Percentiles rank a stretch among this genome's conserved stretches.
phyloP scores from a whole-genome alignment of 2,329 filamentous ascomycete species.

The Neofusicoccum sp. region DNA sequence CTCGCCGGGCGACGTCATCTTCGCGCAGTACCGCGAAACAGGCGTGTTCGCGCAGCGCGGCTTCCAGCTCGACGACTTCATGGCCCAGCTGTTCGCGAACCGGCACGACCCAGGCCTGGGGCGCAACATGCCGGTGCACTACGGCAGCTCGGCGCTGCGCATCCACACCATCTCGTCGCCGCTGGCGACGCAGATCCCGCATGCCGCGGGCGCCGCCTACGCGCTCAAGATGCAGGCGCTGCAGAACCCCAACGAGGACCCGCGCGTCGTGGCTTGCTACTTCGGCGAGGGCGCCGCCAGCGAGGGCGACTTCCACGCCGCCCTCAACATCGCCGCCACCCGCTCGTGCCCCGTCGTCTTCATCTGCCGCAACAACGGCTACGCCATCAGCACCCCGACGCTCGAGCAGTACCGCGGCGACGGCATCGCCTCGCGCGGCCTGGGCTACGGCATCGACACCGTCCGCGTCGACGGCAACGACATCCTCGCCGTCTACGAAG shows the following conservation, averaged over 20 bases:
- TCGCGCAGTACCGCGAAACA: constrained; percentile 92
- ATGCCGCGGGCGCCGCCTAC: constrained; percentile 85
- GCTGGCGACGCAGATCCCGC: constrained; percentile 85
- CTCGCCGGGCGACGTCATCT: constrained; percentile 83
- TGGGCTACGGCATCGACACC: constrained; percentile 93
- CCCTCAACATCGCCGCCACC: constrained; percentile 87
- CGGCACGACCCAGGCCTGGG: constrained; percentile 76
- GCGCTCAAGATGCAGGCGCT: constrained; percentile 80
- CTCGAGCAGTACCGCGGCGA: constrained; percentile 90
- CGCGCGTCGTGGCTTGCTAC: constrained; percentile 75
- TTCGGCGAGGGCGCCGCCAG: constrained; percentile 90
- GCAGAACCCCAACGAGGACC: constrained; percentile 62
- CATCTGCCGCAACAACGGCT: constrained; percentile 91
- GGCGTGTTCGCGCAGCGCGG: constrained; percentile 90
- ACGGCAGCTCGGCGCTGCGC: constrained; percentile 80
- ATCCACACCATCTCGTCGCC: constrained; percentile 90
- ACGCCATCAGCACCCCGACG: constrained; percentile 86
- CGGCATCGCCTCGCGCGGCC: constrained; percentile 82
- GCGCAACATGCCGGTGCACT: constrained; percentile 97
- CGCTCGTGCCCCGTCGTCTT: constrained; percentile 85
- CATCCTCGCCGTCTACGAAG: constrained; percentile 84
- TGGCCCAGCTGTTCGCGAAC: constrained; percentile 94
- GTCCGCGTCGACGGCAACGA: constrained; percentile 94
- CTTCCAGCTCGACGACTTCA: constrained; percentile 85
- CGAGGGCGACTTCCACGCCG: constrained; percentile 90